phyloP scores from a whole-genome alignment of 108 stramenopile genomes.

The Conticribra guillardii region DNA sequence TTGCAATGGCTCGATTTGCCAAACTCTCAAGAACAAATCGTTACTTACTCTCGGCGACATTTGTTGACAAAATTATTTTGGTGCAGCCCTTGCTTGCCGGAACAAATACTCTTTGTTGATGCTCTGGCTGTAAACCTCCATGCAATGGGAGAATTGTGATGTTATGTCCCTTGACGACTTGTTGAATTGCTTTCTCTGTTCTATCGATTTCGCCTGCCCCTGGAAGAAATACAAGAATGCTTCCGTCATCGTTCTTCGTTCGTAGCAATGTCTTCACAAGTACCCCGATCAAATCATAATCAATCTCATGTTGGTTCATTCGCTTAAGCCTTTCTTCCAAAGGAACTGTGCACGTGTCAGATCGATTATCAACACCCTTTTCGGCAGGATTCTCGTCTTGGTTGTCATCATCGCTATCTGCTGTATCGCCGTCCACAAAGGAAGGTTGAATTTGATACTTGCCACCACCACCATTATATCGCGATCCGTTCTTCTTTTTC shows the following conservation, averaged over 20 bases:
- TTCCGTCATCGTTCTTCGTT: conserved; percentile 65
- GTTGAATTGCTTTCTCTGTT: conserved; percentile 55
- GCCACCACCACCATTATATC: conserved; percentile 70
- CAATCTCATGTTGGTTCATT: conserved; percentile 67
- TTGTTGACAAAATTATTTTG: conserved; percentile 95
- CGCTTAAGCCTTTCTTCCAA: conserved; percentile 75
- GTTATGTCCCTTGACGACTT: conserved; percentile 28
- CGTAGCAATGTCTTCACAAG: conserved; percentile 61
- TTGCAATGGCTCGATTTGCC: too few relatives aligned
- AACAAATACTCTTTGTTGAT: conserved; percentile 89
- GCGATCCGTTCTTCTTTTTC: conserved; percentile 70
- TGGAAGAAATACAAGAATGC: conserved; percentile 91
- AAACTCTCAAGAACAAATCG: too few relatives aligned
- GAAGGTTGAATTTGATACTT: conserved; percentile 70
- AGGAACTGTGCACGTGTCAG: conserved; percentile 24
- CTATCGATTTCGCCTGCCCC: conserved; percentile 92
- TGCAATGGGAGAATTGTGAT: conserved; percentile 85
- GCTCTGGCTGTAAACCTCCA: conserved; percentile 87
- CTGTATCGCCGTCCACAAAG: conserved; percentile 54
- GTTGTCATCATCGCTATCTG: conserved; percentile 47
- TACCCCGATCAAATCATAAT: conserved; percentile 71
- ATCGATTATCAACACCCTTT: conserved; percentile 14
- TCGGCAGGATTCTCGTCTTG: conserved; percentile 21
- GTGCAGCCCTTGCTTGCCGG: conserved; percentile 66
- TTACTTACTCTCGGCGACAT: conserved; percentile 89